A percentile compares a stretch with the other conserved stretches of the same genome.
phyloP scores from a whole-genome alignment of 23 red algal species.

The Gracilaria gracilis region DNA sequence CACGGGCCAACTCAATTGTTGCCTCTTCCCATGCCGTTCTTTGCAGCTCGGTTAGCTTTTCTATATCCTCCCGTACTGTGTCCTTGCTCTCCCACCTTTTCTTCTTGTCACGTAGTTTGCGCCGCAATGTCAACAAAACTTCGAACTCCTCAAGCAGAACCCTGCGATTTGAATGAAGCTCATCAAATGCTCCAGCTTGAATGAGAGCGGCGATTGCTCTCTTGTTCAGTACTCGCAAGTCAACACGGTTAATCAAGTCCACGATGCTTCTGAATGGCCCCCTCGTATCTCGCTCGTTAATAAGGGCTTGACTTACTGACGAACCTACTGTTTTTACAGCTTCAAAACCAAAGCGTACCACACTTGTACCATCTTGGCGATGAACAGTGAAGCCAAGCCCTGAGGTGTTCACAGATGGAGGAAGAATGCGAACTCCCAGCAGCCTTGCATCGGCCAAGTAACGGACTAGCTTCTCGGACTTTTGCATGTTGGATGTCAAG shows the following conservation, averaged over 20 bases:
- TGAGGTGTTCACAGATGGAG: slow-evolving; percentile 76
- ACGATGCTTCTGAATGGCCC: slow-evolving; percentile 75
- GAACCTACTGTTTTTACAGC: slow-evolving; percentile 87
- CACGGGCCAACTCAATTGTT: slow-evolving; percentile 40
- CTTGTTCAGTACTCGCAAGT: slow-evolving; percentile 81
- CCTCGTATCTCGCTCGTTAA: slow-evolving; percentile 66
- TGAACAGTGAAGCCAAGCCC: slow-evolving; percentile 77
- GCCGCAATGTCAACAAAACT: slow-evolving; percentile 49
- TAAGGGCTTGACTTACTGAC: slow-evolving; percentile 68
- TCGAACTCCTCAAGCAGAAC: slow-evolving; percentile 73
- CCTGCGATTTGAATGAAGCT: slow-evolving; percentile 82
- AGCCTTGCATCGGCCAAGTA: slow-evolving; percentile 78
- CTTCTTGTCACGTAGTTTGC: slow-evolving; percentile 53
- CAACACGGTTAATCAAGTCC: slow-evolving; percentile 82
- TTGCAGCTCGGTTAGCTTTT: slow-evolving; percentile 35
- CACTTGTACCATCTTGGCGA: slow-evolving; percentile 24
- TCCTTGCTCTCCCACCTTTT: slow-evolving; percentile 51
- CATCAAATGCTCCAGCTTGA: slow-evolving; percentile 86
- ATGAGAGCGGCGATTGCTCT: slow-evolving; percentile 79
- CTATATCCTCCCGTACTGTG: slow-evolving; percentile 30
- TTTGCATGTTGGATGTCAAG: slow-evolving; percentile 73
- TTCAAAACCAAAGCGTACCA: slow-evolving; percentile 81
- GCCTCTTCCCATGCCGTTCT: slow-evolving; percentile 54
- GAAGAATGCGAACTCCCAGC: slow-evolving; percentile 53
- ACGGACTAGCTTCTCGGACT: slow-evolving; percentile 76